Evolutionary conservation across 2,329 filamentous ascomycete genomes (phyloP).

Genomic region (Didymella pinodella): DNA sequence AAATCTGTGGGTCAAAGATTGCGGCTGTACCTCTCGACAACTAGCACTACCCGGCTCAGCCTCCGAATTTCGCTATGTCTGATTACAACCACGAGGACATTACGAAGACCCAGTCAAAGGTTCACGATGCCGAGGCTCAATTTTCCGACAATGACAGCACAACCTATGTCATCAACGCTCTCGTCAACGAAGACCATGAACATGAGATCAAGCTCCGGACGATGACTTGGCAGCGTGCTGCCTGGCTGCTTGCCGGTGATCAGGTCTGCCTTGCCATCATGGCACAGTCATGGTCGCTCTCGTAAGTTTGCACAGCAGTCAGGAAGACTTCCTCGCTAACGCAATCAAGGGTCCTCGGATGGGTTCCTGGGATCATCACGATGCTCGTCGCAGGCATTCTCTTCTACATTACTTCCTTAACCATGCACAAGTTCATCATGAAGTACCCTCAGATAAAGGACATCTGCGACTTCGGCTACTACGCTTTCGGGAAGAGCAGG

Average conservation of each 20-base stretch:
- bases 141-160: constrained; percentile 26
- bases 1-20: background rate
- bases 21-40: background rate
- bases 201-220: constrained; percentile 62
- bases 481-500: constrained; percentile 83
- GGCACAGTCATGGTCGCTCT: constrained; percentile 94
- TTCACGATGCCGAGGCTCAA: constrained; percentile 22
- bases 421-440: constrained; percentile 80
- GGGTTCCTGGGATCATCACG: constrained; percentile 87
- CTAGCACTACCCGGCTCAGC: background rate
- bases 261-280: constrained; percentile 93
- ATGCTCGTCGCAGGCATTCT: constrained; percentile 78
- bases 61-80: constrained; percentile 5
- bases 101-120: constrained; percentile 16
- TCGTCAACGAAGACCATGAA: constrained; percentile 49
- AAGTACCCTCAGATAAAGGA: constrained; percentile 88
- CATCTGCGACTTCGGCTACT: constrained; percentile 91
- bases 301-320: constrained; percentile 49
- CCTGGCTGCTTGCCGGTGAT: constrained; percentile 87
- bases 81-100: constrained; percentile 9
- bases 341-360: constrained; percentile 67
- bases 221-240: constrained; percentile 69
- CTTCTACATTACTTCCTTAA: constrained; percentile 77
- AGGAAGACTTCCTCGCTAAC: background rate
- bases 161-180: constrained; percentile 24